Evolutionary conservation across 805 yeast species (phyloP).

Genomic region (Spathaspora boniae): DNA sequence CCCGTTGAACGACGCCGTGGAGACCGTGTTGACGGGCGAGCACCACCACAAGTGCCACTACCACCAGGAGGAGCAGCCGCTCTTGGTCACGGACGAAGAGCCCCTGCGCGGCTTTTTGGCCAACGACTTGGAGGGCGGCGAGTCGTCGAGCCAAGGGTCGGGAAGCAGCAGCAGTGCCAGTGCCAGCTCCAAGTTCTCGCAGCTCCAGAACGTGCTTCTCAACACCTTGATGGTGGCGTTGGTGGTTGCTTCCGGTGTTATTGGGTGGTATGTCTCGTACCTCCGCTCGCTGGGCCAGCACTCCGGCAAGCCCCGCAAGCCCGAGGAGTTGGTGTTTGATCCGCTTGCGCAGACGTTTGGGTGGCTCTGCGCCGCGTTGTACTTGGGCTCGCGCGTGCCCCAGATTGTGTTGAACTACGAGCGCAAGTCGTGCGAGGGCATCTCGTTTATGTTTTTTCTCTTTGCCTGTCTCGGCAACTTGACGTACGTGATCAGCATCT

Average conservation of each 20-base stretch:
- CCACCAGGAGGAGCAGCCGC: conserved; percentile 16
- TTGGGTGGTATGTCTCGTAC: conserved; percentile 82
- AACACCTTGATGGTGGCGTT: conserved; percentile 54
- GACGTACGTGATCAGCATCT: conserved; percentile 83
- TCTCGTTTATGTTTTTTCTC: conserved; percentile 86
- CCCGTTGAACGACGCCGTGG: conserved; percentile 71
- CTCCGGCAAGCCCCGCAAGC: conserved; percentile 22
- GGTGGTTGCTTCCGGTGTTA: conserved; percentile 73
- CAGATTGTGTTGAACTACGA: conserved; percentile 82
- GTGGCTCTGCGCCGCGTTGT: conserved; percentile 68
- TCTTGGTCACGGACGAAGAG: conserved; percentile 15
- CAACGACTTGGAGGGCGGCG: conserved; percentile 16
- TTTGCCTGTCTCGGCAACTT: conserved; percentile 94
- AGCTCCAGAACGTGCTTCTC: conserved; percentile 18
- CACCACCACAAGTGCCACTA: conserved; percentile 14
- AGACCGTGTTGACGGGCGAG: conserved; percentile 51
- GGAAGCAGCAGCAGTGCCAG: neutral
- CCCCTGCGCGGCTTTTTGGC: no score
- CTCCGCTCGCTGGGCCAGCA: conserved; percentile 35
- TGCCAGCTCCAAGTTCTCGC: conserved; percentile 14
- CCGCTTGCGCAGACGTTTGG: conserved; percentile 86
- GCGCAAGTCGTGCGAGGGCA: conserved; percentile 92
- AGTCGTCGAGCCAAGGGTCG: conserved; percentile 9
- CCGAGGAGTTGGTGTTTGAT: conserved; percentile 57
- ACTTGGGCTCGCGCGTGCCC: conserved; percentile 87